Evolutionary conservation across 148 eudicot species (phyloP), one percentile per base, ranked within the genome.

Genomic region (Spergularia marina): DNA sequence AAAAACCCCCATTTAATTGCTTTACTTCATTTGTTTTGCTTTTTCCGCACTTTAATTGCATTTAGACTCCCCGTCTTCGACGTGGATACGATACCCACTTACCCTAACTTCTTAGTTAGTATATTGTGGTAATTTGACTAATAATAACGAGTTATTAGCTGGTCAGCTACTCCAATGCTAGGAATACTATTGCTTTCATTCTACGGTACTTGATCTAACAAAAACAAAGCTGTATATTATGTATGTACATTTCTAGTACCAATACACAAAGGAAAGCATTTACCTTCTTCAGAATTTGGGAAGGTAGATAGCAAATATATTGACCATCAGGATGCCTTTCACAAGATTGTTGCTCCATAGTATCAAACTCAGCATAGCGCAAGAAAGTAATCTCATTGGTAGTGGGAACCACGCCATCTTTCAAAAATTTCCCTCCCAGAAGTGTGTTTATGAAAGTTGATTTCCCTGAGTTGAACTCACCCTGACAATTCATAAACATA

Each of bases 401-500:
- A 51, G 98, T 94, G 72, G 98, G 98, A 83, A 94, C 81, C 78
- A 94, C 98, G 59, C 98, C 98, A 72, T 94, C 98, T 82, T 84
- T 86, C 77, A 94, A 65, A 74, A 90, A 94, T 72, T 83, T 90
- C 60, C 91, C 83, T 66, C 97, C 98, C 59, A 94, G 96, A 70
- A 94, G 84, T 62, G 98, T 97, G 85, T 94, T 94, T 58, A 94
- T 89, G 80, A 94, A 91, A n/a, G 91, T 90, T 23, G 98, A 91
- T 77, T 94, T 94, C 63, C 98, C 98, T 13, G 98, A 91, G 83
- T 94, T 94, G 68, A 94, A 94, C 76, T 94, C 98, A 75, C 98
- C 98, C 98, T 94, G 86, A 36, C 68, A 68, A 47, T 56, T 18
- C 68, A 65, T 52, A 7, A 30, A 70, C 60, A 60, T 23, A 51